Percentiles rank a stretch among this genome's conserved stretches.
phyloP scores from a whole-genome alignment of 139 green algal genomes.

The Closterium sp. region DNA sequence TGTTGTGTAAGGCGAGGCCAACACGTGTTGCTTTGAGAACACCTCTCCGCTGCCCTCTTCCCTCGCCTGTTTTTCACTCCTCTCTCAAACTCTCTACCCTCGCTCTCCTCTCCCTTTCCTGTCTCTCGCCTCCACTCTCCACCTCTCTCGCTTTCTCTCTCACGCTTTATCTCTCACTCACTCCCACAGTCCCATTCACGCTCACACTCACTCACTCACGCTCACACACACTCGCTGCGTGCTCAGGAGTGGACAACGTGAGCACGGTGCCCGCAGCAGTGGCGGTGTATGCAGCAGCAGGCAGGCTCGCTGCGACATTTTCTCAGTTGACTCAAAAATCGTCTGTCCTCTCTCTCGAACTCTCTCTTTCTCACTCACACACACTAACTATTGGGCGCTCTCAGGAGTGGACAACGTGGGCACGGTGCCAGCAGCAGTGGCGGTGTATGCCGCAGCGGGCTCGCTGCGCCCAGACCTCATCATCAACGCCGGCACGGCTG shows the following conservation, averaged over 20 bases:
- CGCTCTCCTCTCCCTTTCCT: too few relatives aligned
- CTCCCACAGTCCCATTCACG: neutral
- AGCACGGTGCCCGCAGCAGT: too few relatives aligned
- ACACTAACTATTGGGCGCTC: too few relatives aligned
- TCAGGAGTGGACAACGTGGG: slow-evolving; percentile 33
- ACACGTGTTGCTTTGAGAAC: too few relatives aligned
- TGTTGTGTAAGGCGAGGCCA: too few relatives aligned
- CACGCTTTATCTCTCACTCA: neutral
- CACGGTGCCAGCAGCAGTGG: slow-evolving; percentile 41
- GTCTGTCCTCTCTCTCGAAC: neutral
- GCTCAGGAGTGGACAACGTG: neutral
- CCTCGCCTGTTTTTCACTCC: too few relatives aligned
- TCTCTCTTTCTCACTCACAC: neutral
- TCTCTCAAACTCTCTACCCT: too few relatives aligned
- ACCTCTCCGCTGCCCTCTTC: too few relatives aligned
- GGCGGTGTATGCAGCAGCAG: too few relatives aligned
- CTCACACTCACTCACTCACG: neutral
- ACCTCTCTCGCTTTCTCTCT: neutral
- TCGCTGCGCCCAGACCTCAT: slow-evolving; percentile 82
- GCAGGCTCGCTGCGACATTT: too few relatives aligned
- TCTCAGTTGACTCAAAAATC: too few relatives aligned
- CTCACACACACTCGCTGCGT: too few relatives aligned
- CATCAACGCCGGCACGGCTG: slow-evolving; percentile 87
- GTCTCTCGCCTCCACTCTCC: neutral
- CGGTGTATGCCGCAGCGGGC: slow-evolving; percentile 78